These are phyloP conservation scores for Saitozyma podzolica DNA, from an alignment of 768 basidiomycete genomes.

Conservation along the genomic window DNA sequence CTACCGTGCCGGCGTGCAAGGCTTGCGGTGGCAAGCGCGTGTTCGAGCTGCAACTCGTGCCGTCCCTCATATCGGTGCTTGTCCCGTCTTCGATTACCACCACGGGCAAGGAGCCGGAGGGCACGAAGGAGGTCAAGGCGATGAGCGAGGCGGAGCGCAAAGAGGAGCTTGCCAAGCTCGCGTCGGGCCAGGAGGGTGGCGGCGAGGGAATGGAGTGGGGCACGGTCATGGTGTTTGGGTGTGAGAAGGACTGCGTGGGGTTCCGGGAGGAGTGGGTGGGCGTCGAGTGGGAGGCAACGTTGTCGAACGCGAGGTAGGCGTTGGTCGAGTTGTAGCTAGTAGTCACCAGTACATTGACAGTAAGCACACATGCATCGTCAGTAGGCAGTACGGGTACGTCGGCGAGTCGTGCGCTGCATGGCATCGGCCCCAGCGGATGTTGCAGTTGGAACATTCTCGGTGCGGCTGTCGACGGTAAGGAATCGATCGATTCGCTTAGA, in stretches of 20 bases:
- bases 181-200: slow-evolving; percentile 54
- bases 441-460: too few relatives aligned
- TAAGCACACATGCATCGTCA: too few relatives aligned
- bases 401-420: too few relatives aligned
- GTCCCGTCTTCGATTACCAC: slow-evolving; percentile 47
- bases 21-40: slow-evolving; percentile 67
- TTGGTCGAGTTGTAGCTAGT: too few relatives aligned
- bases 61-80: slow-evolving; percentile 82
- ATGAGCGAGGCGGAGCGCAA: slow-evolving; percentile 70
- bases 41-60: slow-evolving; percentile 95
- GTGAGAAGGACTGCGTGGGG: slow-evolving; percentile 69
- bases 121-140: slow-evolving; percentile 37
- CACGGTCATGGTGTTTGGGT: slow-evolving; percentile 84
- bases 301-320: background rate
- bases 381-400: too few relatives aligned
- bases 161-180: slow-evolving; percentile 61
- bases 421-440: too few relatives aligned
- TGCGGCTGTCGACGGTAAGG: too few relatives aligned
- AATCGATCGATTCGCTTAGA: too few relatives aligned
- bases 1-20: slow-evolving; percentile 65
- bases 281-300: slow-evolving; percentile 48
- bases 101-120: slow-evolving; percentile 21
- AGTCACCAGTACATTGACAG: too few relatives aligned
- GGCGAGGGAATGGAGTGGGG: slow-evolving; percentile 88
- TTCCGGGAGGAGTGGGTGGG: slow-evolving; percentile 50